A percentile compares a stretch with the other conserved stretches of the same genome.
Conservation (phyloP, 306 rosid genomes). For the Trifolium pratense region DNA sequence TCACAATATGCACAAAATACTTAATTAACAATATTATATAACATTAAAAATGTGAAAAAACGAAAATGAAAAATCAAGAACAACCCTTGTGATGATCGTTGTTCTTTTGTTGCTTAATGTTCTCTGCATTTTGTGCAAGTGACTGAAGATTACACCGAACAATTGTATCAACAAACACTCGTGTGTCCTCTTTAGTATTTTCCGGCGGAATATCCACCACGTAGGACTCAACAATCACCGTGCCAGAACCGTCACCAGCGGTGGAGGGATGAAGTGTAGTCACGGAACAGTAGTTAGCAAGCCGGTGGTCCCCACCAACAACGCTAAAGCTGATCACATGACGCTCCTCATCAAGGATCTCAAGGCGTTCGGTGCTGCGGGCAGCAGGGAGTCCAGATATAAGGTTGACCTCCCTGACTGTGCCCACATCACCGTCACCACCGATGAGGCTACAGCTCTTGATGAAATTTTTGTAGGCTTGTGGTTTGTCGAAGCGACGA, state of each 20-base stretch:
- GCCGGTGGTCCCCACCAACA: slow-evolving; percentile 89
- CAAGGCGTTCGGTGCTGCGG: slow-evolving; percentile 84
- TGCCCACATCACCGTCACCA: slow-evolving; percentile 83
- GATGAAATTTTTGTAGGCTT: slow-evolving; percentile 85
- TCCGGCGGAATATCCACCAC: slow-evolving; percentile 88
- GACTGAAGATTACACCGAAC: slow-evolving; percentile 94
- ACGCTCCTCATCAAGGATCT: slow-evolving; percentile 87
- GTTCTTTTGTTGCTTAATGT: slow-evolving; percentile 43
- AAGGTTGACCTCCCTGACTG: slow-evolving; percentile 77
- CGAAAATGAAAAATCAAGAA: slow-evolving; percentile 6
- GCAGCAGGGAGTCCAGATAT: slow-evolving; percentile 91
- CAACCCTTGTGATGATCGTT: slow-evolving; percentile 29
- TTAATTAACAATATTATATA: slow-evolving; percentile 12
- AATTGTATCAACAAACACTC: slow-evolving; percentile 79
- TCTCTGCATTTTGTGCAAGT: slow-evolving; percentile 77
- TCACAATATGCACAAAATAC: slow-evolving; percentile 28
- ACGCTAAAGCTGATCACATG: slow-evolving; percentile 93
- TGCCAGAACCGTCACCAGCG: slow-evolving; percentile 43
- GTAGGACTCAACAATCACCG: slow-evolving; percentile 86
- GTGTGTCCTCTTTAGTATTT: slow-evolving; percentile 83
- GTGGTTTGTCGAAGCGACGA: slow-evolving; percentile 93
- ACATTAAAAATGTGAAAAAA: background rate
- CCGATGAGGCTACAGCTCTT: slow-evolving; percentile 82
- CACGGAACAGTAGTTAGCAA: slow-evolving; percentile 75
- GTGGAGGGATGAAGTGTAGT: slow-evolving; percentile 67